phyloP scores from a whole-genome alignment of 163 green algal species.

The Volvox carteri region DNA sequence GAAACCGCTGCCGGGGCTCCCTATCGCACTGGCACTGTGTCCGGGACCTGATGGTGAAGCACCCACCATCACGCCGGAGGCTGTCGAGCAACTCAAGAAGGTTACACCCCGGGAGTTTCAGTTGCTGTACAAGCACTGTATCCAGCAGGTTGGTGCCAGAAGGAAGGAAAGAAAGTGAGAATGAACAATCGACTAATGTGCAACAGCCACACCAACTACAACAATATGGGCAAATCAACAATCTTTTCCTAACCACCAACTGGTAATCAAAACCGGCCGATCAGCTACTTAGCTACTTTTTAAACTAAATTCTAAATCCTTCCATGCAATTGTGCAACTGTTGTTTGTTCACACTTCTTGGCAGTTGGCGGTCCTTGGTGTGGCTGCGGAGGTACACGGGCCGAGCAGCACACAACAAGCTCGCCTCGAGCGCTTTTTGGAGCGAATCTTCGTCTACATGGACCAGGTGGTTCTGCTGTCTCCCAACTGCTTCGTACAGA shows the following conservation, averaged over 20 bases:
- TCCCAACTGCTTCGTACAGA: conserved; percentile 20
- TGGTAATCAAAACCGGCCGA: too few species aligned
- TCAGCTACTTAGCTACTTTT: too few species aligned
- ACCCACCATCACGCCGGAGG: background rate
- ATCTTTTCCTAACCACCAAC: too few species aligned
- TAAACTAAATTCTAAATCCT: too few species aligned
- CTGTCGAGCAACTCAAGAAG: conserved; percentile 17
- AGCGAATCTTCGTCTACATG: background rate
- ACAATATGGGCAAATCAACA: too few species aligned
- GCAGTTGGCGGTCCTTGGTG: conserved; percentile 24
- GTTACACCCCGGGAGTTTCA: background rate
- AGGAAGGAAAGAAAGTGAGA: background rate
- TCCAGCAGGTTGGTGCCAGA: conserved; percentile 28
- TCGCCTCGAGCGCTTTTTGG: conserved; percentile 17
- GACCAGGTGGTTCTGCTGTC: conserved; percentile 28
- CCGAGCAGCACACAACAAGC: conserved; percentile 7
- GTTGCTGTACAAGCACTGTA: conserved; percentile 12
- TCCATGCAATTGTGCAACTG: background rate
- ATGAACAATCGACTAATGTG: background rate
- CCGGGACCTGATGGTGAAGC: background rate
- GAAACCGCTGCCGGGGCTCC: background rate
- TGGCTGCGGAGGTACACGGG: conserved; percentile 7
- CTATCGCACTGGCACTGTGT: conserved; percentile 22
- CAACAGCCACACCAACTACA: background rate
- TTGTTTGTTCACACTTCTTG: background rate